These are phyloP conservation scores for Eutypa lata DNA, from an alignment of 2,329 filamentous ascomycete species.

Conservation along the genomic window DNA sequence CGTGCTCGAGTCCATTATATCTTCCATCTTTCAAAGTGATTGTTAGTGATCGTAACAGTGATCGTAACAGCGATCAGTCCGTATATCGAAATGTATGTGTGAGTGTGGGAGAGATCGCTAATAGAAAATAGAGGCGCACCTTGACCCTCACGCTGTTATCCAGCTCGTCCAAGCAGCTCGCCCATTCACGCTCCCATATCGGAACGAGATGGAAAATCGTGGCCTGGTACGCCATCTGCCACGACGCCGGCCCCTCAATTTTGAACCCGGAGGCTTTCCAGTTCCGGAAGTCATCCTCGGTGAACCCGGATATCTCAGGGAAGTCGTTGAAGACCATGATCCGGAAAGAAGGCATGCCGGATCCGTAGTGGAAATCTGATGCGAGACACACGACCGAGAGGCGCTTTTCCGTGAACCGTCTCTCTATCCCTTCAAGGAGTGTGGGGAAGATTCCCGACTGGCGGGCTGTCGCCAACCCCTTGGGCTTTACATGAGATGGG, in stretches of 20 bases:
- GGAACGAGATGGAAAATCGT: not conserved
- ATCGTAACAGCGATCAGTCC: not conserved
- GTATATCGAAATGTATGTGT: too few relatives aligned
- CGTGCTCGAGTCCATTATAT: not conserved
- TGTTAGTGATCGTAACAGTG: not conserved
- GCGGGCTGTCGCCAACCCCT: not conserved
- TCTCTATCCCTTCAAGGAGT: not conserved
- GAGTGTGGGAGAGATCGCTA: too few relatives aligned
- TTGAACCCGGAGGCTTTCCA: not conserved
- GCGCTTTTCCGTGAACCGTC: not conserved
- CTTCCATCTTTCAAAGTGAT: not conserved
- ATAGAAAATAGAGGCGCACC: too few relatives aligned
- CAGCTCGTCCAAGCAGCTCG: not conserved
- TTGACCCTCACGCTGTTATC: not conserved
- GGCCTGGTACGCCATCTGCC: not conserved
- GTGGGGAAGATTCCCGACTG: not conserved
- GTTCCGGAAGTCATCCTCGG: not conserved
- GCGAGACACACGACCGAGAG: not conserved
- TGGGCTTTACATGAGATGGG: not conserved
- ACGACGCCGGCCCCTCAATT: not conserved
- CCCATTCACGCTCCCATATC: not conserved
- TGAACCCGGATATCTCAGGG: not conserved
- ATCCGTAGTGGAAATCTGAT: not conserved
- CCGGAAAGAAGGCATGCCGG: not conserved
- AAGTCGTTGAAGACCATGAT: not conserved